A percentile compares a stretch with the other conserved stretches of the same genome.
Conservation (phyloP, 2,329 filamentous ascomycete genomes). For the Verticillium nonalfalfae region DNA sequence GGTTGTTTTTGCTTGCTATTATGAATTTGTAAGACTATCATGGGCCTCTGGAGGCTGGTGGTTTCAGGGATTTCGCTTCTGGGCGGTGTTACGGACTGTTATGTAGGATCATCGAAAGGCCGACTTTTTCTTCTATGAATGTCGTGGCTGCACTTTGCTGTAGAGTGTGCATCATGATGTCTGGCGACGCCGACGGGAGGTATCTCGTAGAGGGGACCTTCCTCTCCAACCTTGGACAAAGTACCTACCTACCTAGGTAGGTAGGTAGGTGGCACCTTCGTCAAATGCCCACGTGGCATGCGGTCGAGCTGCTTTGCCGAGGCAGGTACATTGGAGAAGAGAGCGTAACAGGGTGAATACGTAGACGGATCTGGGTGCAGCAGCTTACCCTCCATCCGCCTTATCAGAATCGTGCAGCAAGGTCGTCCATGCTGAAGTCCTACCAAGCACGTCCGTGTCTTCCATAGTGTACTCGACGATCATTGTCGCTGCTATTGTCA, state of each 20-base stretch:
- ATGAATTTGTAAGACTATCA: slow-evolving; percentile 1
- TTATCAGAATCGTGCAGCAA: too few species aligned
- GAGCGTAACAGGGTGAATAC: too few species aligned
- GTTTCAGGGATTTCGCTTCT: neutral
- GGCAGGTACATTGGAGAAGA: too few species aligned
- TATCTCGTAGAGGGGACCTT: too few species aligned
- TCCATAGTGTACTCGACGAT: neutral
- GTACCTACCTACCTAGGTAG: neutral
- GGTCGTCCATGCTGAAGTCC: too few species aligned
- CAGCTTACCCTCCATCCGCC: neutral
- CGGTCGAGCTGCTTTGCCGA: too few species aligned
- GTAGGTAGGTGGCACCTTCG: neutral
- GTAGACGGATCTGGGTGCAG: neutral
- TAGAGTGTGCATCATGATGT: neutral
- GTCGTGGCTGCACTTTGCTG: neutral
- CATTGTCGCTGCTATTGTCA: neutral
- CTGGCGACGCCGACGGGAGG: neutral
- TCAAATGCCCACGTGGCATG: neutral
- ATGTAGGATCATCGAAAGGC: neutral
- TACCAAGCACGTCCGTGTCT: neutral
- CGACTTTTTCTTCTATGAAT: neutral
- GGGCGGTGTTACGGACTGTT: neutral
- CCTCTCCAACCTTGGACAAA: too few species aligned
- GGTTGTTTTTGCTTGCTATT: neutral
- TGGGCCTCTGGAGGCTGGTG: neutral